Conservation (phyloP, 345 rosid species). For the Durio zibethinus region DNA sequence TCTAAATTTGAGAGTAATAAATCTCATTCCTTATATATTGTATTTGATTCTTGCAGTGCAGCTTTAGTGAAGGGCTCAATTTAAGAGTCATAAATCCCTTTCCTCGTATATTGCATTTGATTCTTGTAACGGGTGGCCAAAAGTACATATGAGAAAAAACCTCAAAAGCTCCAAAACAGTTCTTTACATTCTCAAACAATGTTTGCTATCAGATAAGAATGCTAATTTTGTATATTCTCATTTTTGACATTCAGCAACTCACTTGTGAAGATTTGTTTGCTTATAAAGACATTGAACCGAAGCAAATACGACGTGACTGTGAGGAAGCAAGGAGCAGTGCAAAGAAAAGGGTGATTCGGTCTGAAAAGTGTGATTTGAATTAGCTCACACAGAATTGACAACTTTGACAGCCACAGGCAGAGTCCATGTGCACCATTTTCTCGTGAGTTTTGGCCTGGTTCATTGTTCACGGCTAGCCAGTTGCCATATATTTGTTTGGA, state of each 20-base stretch:
- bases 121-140: too few relatives aligned
- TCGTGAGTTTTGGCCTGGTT: background rate
- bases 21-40: conserved; percentile 14
- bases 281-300: background rate
- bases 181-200: conserved; percentile 30
- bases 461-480: background rate
- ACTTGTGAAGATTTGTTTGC: background rate
- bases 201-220: background rate
- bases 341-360: background rate
- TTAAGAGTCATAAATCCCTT: too few relatives aligned
- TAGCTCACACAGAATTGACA: background rate
- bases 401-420: background rate
- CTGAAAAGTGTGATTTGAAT: conserved; percentile 30
- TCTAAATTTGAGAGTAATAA: conserved; percentile 12
- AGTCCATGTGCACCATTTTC: too few relatives aligned
- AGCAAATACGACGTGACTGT: background rate
- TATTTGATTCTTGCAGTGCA: conserved; percentile 1
- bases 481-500: background rate
- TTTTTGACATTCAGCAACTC: background rate
- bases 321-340: background rate
- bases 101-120: too few relatives aligned
- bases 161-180: conserved; percentile 39
- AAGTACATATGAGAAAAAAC: conserved; percentile 13
- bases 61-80: background rate
- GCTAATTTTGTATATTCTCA: background rate